These are phyloP conservation scores for Fusarium sp. DNA, from an alignment of 2,329 filamentous ascomycete genomes.

Conservation along the genomic window DNA sequence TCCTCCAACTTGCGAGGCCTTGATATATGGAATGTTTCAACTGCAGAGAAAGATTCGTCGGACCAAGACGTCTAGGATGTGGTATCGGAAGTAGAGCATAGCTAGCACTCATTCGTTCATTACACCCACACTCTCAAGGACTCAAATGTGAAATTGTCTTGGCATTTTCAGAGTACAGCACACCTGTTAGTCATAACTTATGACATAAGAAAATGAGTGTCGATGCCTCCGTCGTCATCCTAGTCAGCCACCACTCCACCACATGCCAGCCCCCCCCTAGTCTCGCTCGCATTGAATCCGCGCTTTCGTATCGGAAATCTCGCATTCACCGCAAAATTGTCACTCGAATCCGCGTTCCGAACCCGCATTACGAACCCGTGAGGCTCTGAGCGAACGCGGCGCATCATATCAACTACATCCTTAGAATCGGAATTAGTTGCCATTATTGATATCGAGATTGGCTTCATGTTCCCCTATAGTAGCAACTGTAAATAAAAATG, in stretches of 20 bases:
- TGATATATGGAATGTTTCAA: conserved; percentile 50
- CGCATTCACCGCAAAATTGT: background rate
- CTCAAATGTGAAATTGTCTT: background rate
- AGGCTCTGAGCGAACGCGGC: background rate
- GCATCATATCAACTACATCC: background rate
- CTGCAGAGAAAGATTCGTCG: conserved; percentile 41
- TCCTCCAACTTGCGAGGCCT: background rate
- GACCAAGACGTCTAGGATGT: background rate
- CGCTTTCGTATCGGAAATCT: background rate
- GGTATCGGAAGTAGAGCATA: background rate
- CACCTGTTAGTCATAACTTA: background rate
- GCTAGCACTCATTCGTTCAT: background rate
- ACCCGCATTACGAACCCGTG: background rate
- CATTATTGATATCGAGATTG: background rate
- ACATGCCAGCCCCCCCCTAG: background rate
- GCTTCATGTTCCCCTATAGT: background rate
- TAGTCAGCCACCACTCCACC: background rate
- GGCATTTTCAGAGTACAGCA: background rate
- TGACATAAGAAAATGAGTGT: background rate
- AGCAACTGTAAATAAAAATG: background rate
- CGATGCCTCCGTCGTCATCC: background rate
- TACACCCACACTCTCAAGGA: background rate
- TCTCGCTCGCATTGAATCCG: background rate
- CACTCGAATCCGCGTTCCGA: background rate
- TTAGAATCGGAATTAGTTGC: background rate